Conservation (phyloP, 2,329 filamentous ascomycete species). For the Scytalidium lignicola region DNA sequence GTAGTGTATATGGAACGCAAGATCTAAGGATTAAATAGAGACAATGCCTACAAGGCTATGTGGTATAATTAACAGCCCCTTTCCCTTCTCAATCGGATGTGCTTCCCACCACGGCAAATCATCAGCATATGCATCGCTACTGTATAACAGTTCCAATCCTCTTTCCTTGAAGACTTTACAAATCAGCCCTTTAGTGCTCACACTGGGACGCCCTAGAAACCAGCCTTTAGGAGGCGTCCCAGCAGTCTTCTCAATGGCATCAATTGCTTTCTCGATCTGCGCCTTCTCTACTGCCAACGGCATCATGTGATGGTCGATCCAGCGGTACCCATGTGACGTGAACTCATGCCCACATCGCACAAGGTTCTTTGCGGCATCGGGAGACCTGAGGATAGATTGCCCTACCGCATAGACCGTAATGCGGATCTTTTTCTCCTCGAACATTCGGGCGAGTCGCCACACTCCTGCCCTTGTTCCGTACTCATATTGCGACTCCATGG, state of each 20-base stretch:
- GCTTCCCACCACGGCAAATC: conserved; percentile 53
- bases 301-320: conserved; percentile 38
- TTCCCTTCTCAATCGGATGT: conserved; percentile 41
- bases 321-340: conserved; percentile 36
- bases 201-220: conserved; percentile 30
- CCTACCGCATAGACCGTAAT: conserved; percentile 38
- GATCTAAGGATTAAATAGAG: too few species aligned
- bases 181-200: conserved; percentile 39
- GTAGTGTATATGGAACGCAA: not conserved
- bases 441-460: conserved; percentile 36
- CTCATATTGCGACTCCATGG: conserved; percentile 29
- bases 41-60: conserved; percentile 36
- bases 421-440: conserved; percentile 36
- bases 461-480: conserved; percentile 31
- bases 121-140: conserved; percentile 48
- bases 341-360: conserved; percentile 37
- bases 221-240: conserved; percentile 30
- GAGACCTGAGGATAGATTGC: conserved; percentile 35
- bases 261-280: conserved; percentile 33
- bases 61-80: conserved; percentile 48
- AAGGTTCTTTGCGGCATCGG: conserved; percentile 33
- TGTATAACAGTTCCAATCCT: conserved; percentile 44
- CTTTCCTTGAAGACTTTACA: conserved; percentile 47
- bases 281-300: conserved; percentile 31
- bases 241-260: conserved; percentile 28